Percentiles rank a stretch among this genome's conserved stretches.
These are phyloP conservation scores for Pezicula neosporulosa DNA, from an alignment of 2,329 filamentous ascomycete genomes.

Conservation along the genomic window DNA sequence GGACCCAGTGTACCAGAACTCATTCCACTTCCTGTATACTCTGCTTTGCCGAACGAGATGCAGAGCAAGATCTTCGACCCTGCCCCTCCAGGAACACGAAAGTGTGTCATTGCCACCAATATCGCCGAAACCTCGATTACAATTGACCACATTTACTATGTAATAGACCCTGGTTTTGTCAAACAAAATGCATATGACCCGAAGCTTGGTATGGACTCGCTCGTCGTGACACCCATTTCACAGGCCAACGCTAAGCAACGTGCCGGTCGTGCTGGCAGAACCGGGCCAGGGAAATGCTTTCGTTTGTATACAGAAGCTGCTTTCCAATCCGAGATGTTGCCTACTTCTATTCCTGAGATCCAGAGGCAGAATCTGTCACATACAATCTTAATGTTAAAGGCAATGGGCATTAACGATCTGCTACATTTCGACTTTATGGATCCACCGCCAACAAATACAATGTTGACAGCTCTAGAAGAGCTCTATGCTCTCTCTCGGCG, in stretches of 20 bases:
- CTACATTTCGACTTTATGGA: constrained; percentile 99
- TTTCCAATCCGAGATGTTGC: constrained; percentile 95
- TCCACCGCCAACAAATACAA: constrained; percentile 93
- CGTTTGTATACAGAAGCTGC: constrained; percentile 92
- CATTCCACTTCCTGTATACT: constrained; percentile 93
- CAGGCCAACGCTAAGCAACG: constrained; percentile 96
- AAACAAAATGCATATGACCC: constrained; percentile 98
- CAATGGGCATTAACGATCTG: constrained; percentile 98
- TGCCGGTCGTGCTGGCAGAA: constrained; percentile 87
- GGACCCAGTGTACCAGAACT: constrained; percentile 89
- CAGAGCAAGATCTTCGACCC: constrained; percentile 94
- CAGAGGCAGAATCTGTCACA: constrained; percentile 89
- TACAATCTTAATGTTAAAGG: constrained; percentile 96
- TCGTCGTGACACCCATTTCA: constrained; percentile 93
- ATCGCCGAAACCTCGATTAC: constrained; percentile 98
- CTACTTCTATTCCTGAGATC: constrained; percentile 93
- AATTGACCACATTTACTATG: constrained; percentile 96
- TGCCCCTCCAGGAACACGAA: constrained; percentile 78
- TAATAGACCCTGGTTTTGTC: constrained; percentile 94
- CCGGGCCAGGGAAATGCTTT: constrained; percentile 94
- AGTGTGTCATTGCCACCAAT: constrained; percentile 97
- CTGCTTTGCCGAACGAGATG: constrained; percentile 87
- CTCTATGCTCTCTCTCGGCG: constrained; percentile 82
- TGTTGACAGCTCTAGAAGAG: constrained; percentile 94
- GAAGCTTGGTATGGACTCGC: constrained; percentile 94